Conservation (phyloP, 352 stramenopile species). For the Thraustochytrium aureum region DNA sequence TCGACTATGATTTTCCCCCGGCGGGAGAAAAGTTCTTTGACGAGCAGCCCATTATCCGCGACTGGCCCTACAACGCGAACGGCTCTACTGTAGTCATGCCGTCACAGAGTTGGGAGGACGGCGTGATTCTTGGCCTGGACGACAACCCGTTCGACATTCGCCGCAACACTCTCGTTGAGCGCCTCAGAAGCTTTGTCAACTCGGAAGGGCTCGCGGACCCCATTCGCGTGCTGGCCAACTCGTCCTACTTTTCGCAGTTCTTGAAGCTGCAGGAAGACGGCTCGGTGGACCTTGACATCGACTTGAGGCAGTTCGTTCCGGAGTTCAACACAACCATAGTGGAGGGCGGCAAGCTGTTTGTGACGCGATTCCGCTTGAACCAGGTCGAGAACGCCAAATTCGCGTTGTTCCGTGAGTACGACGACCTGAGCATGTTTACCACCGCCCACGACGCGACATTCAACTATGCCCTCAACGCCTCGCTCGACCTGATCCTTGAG, state of each 20-base stretch:
- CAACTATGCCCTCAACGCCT: neutral
- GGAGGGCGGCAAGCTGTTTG: neutral
- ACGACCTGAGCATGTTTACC: neutral
- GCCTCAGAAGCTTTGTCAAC: neutral
- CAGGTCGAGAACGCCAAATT: neutral
- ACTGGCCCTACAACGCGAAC: neutral
- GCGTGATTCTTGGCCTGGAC: neutral
- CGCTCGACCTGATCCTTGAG: neutral
- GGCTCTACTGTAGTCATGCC: neutral
- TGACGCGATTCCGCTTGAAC: neutral
- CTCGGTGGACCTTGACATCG: neutral
- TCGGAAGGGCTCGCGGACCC: neutral
- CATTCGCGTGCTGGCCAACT: neutral
- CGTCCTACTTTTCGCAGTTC: neutral
- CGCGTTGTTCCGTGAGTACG: neutral
- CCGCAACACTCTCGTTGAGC: neutral
- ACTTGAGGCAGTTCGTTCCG: neutral
- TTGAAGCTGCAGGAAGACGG: conserved; percentile 9
- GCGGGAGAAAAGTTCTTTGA: neutral
- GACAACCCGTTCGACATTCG: neutral
- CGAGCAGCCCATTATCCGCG: neutral
- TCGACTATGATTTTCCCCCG: neutral
- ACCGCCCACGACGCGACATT: conserved; percentile 9
- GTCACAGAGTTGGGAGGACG: neutral
- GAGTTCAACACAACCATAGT: neutral